Base-by-base conservation (phyloP, 305 asterid species). In the Fraxinus sp. region DNA sequence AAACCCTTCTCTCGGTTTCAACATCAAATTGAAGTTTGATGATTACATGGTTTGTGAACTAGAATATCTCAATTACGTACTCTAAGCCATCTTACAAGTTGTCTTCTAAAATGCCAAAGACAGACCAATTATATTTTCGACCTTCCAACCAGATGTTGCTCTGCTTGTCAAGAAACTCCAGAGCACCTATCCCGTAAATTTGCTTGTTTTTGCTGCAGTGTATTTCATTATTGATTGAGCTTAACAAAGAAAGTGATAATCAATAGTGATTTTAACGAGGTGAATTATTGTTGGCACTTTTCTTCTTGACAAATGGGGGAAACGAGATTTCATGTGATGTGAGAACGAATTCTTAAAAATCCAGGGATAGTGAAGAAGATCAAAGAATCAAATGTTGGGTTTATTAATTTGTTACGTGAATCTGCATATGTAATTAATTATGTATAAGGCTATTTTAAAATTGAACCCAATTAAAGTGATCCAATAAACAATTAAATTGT, bases 91-190 rank as follows among this genome's bases (percentile, higher is more conserved):
- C 78, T 32, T 95, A 41, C 77, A 85, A 20, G 95, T 94, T 7
- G 95, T 93, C 0, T 79, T 62, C 8, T 89, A 89, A 26, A 88
- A 90, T 62, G 97, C 94, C 79, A 83, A 88, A 22, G 97, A 85
- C 20, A 90, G 98, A 80, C 97, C 97, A 0, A 35, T 95, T 36
- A 70, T 94, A 37, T 94, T 94, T 78, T 95, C 99, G 33, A 86
- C 87, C 26, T 94, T 95, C 88, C 99, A 94, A 7, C 99, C 98
- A 0, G 99, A 94, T 81, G 98, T 97, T 35, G 93, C 93, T 9
- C 81, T 94, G 8, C 89, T 92, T 1, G 87, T 90, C 24, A 86
- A 86, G 86, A 91, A 91, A 75, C 93, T 93, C 62, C 97, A 94
- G 87, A 85, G 46, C 85, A 81, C 74, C 33, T 92, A 90, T 83